Percentiles rank a stretch among this genome's conserved stretches.
These are phyloP conservation scores for Elsinoe fawcettii DNA, from an alignment of 2,329 filamentous ascomycete species.

Conservation along the genomic window DNA sequence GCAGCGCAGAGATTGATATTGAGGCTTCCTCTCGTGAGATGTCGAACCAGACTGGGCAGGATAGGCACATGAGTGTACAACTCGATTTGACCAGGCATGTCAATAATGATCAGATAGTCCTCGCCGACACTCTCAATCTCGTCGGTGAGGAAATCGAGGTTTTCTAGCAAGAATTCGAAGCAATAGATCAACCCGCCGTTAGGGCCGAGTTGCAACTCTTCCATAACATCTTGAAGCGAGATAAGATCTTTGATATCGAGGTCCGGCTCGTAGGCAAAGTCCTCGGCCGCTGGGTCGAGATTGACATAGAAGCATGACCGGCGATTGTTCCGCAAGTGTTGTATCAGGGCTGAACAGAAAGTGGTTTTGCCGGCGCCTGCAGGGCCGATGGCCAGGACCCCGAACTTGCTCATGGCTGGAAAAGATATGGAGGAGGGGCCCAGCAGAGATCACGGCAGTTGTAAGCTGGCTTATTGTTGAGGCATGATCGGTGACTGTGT, in stretches of 20 bases:
- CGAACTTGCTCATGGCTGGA: constrained; percentile 58
- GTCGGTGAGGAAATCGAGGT: constrained; percentile 84
- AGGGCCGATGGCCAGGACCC: constrained; percentile 90
- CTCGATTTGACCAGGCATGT: constrained; percentile 98
- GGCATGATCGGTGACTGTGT: constrained; percentile 11
- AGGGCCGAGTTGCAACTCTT: constrained; percentile 80
- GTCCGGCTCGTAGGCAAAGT: constrained; percentile 84
- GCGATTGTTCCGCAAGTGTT: constrained; percentile 80
- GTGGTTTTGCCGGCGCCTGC: constrained; percentile 95
- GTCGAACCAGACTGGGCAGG: constrained; percentile 73
- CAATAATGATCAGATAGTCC: constrained; percentile 94
- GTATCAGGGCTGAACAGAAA: constrained; percentile 88
- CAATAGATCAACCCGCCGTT: constrained; percentile 94
- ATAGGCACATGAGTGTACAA: constrained; percentile 96
- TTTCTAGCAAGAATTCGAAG: constrained; percentile 92
- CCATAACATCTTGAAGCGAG: constrained; percentile 91
- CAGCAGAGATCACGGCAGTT: neutral
- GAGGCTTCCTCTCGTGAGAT: constrained; percentile 71
- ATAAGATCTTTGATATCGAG: constrained; percentile 95
- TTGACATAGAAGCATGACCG: constrained; percentile 98
- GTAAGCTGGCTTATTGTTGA: constrained; percentile 37
- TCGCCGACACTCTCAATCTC: constrained; percentile 79
- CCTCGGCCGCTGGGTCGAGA: constrained; percentile 90
- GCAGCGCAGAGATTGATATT: constrained; percentile 89
- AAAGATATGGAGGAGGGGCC: neutral